Evolutionary conservation across 345 rosid species (phyloP), one percentile per base, ranked within the genome.

Genomic region (Aegle marmelos): DNA sequence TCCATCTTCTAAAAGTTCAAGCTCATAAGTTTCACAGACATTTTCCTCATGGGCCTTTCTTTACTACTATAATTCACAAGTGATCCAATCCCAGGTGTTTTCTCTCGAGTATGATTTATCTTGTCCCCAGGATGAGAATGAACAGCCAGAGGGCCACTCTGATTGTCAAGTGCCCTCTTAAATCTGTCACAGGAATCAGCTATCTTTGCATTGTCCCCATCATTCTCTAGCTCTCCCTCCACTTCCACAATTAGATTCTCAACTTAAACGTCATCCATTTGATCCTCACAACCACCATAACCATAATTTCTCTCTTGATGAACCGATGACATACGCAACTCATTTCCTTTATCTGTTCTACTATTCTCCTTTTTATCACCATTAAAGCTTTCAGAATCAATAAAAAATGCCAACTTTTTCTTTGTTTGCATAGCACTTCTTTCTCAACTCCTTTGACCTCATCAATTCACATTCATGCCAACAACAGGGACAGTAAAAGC

Each of bases 401-500:
- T 31, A 79, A 87, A 90, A 48, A 36, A 48, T 6, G n/a, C n/a
- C n/a, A n/a, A n/a, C n/a, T n/a, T n/a, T n/a, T n/a, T n/a, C n/a
- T n/a, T n/a, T n/a, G n/a, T n/a, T n/a, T n/a, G n/a, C n/a, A n/a
- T 71, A 76, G 80, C 88, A n/a, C 85, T 85, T 85, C 60, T 70
- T 70, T 54, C 71, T 67, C 83, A 82, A 66, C 57, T 78, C 82
- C 65, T 39, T 6, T 10, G 73, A 65, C 86, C 77, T 85, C 2
- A 58, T 37, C 45, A 76, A 36, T 31, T 76, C 61, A 74, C 80
- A 79, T 76, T 87, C 91, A 82, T 88, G 87, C 85, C 88, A 84
- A 81, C 98, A 91, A 36, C 86, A 90, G 30, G 93, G 90, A 67
- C 98, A 90, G 28, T 81, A 86, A 81, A 90, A 93, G 5, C 78